Evolutionary conservation across 2,329 filamentous ascomycete species (phyloP).

Genomic region (Xylariomycetidae sp.): DNA sequence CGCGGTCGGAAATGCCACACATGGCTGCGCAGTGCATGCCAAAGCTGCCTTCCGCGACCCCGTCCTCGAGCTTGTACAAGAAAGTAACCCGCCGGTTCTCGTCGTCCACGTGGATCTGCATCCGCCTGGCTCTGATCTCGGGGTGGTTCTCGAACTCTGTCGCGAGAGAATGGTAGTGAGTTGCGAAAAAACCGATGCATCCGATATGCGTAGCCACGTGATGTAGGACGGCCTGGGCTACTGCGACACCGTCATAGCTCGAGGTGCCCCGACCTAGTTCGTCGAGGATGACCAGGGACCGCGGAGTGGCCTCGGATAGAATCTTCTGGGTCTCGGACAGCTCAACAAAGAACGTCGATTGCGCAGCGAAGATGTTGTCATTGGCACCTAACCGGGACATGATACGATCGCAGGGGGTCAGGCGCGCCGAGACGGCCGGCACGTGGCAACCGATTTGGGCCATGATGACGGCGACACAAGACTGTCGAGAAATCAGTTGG

Average conservation of each 20-base stretch:
- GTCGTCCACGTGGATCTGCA: conserved; percentile 93
- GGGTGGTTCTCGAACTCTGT: conserved; percentile 87
- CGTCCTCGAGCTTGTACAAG: conserved; percentile 87
- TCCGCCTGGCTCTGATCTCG: conserved; percentile 78
- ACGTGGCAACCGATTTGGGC: conserved; percentile 94
- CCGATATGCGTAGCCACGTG: conserved; percentile 91
- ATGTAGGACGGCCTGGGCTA: conserved; percentile 95
- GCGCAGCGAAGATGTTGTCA: conserved; percentile 97
- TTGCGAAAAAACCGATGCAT: conserved; percentile 94
- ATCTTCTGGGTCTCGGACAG: conserved; percentile 98
- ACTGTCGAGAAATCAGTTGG: conserved; percentile 42
- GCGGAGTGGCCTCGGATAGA: conserved; percentile 84
- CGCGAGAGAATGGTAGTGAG: conserved; percentile 92
- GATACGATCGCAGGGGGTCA: conserved; percentile 93
- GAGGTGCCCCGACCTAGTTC: conserved; percentile 92
- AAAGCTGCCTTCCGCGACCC: conserved; percentile 93
- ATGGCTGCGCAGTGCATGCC: conserved; percentile 99
- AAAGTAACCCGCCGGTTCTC: conserved; percentile 85
- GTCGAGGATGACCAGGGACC: conserved; percentile 93
- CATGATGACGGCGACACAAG: conserved; percentile 94
- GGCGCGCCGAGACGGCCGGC: conserved; percentile 72
- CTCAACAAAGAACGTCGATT: conserved; percentile 98
- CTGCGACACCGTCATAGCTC: conserved; percentile 93
- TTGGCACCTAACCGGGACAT: conserved; percentile 98
- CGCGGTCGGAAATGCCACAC: conserved; percentile 82